These are phyloP conservation scores for Galeopsis tetrahit DNA, from an alignment of 257 asterid genomes.

Conservation along the genomic window DNA sequence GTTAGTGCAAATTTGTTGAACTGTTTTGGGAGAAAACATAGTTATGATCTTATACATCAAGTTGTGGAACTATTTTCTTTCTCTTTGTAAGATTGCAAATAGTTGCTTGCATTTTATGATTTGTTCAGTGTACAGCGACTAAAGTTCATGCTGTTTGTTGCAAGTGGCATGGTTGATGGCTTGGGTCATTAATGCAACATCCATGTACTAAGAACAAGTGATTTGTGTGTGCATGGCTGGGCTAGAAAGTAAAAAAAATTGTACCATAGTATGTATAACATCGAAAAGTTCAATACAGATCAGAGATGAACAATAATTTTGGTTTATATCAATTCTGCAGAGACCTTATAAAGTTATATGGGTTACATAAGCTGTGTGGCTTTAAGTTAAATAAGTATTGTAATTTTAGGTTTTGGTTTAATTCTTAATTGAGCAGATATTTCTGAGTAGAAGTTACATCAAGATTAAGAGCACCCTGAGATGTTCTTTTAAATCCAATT, in stretches of 20 bases:
- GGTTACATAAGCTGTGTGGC: not conserved
- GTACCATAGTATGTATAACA: not conserved
- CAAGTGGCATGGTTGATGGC: not conserved
- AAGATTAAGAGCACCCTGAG: not conserved
- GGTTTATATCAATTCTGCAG: not conserved
- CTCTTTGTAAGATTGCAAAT: not conserved
- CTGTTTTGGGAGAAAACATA: constrained; percentile 3
- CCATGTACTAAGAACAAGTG: not conserved
- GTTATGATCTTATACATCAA: not conserved
- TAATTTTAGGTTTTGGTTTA: not conserved
- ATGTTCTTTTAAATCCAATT: not conserved
- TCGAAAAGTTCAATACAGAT: not conserved
- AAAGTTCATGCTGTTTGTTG: not conserved
- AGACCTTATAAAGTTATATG: not conserved
- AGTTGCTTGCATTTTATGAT: not conserved
- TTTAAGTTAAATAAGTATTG: not conserved
- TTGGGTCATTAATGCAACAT: not conserved
- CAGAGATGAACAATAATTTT: not conserved
- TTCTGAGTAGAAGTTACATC: constrained; percentile 1
- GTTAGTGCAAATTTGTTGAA: not conserved
- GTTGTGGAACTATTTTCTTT: not conserved
- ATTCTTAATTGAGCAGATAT: not conserved
- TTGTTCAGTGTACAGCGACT: not conserved
- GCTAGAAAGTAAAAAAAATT: not conserved
- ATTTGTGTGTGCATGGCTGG: not conserved